Evolutionary conservation across 2,329 filamentous ascomycete genomes (phyloP), one percentile per base, ranked within the genome.

Genomic region (Colletotrichum sp.): DNA sequence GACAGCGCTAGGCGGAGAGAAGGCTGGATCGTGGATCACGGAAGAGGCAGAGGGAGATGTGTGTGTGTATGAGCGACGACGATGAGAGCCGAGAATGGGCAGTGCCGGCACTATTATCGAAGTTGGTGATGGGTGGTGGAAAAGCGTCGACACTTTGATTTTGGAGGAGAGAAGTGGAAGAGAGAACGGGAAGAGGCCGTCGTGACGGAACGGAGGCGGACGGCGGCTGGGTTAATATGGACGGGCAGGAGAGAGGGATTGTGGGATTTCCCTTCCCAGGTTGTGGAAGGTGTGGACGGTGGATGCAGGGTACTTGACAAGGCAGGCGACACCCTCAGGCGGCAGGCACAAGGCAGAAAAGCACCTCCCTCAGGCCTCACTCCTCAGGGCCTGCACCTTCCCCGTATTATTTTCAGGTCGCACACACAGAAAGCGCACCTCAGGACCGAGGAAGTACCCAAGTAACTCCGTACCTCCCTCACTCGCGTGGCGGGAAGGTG

Each of bases 161-260:
- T 39, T 24, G 66, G 21, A 61, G 55, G 15, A 55, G 39, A 60
- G 21, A 21, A 64, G n/a, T 36, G 21, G 15, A 30, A 66, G 48
- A 67, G 48, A 72, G 57, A 39, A 6, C 43, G 70, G 34, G 32
- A 48, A 36, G 64, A 68, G 28, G 70, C 43, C 34, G 64, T 75
- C 73, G 60, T 52, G 73, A 73, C 16, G 67, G 63, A 9, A 55
- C 24, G 28, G 64, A 68, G 9, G 73, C 71, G 73, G 73, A 66
- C 57, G 73, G 72, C 28, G 34, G 73, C 70, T 72, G 73, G 73
- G 70, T 75, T 75, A 75, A 68, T 73, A 75, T 72, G 72, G 72
- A 72, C 39, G 67, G 67, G 32, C n/a, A 68, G 10, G 60, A 59
- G 70, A 67, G 70, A 59, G 57, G 73, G 63, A 48, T 70, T 70